Base-by-base conservation (phyloP, 164 flowering plant species). In the Vitis cinerea region DNA sequence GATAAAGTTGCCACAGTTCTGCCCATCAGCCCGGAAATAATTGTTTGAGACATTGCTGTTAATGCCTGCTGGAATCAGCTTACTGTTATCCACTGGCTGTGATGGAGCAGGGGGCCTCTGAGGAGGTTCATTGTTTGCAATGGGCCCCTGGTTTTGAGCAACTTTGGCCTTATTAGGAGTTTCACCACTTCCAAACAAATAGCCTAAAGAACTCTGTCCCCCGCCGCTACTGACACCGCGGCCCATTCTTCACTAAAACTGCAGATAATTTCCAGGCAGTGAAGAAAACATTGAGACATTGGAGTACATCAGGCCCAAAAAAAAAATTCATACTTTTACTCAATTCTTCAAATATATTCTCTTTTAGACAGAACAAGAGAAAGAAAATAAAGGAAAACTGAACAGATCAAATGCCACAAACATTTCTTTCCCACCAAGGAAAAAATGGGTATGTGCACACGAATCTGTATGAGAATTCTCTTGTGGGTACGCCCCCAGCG, bases 161-260 rank as follows among this genome's bases (percentile, higher is more conserved):
- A 61, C 66, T 10, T 71, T 69, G 52, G 63, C 52, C 19, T 15
- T 69, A 2, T 58, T 59, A 9, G 77, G 71, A 53, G 73, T 71
- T 72, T 80, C 85, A 19, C 81, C 82, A 56, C 79, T 30, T 19
- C 87, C 87, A 71, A 84, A 84, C 8, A 84, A 77, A 55, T 84
- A 84, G 7, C 83, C 85, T 62, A 84, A 52, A 11, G 87, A 84
- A 67, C 87, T 84, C 65, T 84, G 80, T 68, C 82, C 83, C 8
- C 85, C 87, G 57, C 87, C 87, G 47, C 66, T 47, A 70, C 83
- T 84, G 29, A 78, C 83, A 49, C 87, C 87, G 27, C 87, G 83
- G 7, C 82, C 81, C 86, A 83, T 81, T 31, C 44, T 37, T 37
- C 44, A 37, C 44, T 37, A 37, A 37, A 37, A 6, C 44, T 37